Evolutionary conservation across 106 monocot species (phyloP).

Genomic region (Phalaenopsis equestris): DNA sequence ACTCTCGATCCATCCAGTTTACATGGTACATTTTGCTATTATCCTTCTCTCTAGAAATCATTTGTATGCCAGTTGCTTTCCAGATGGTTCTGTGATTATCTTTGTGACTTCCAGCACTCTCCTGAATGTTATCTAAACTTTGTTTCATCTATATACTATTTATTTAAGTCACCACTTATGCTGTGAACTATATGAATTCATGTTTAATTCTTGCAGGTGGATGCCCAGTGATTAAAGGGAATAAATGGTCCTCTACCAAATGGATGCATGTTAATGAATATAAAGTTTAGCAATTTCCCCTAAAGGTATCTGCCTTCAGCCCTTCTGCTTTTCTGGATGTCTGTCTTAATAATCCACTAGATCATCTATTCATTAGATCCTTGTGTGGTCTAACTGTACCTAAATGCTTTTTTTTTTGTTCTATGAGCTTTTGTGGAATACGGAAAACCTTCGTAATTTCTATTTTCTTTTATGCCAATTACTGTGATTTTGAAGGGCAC

Average conservation of each 20-base stretch:
- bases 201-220: slow-evolving; percentile 21
- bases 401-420: too few species aligned
- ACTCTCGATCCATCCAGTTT: slow-evolving; percentile 47
- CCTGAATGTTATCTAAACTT: too few species aligned
- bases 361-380: too few species aligned
- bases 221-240: slow-evolving; percentile 39
- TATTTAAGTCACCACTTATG: not conserved
- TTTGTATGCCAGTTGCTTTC: not conserved
- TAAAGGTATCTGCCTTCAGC: not conserved
- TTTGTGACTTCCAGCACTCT: too few species aligned
- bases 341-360: too few species aligned
- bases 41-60: not conserved
- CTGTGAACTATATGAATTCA: not conserved
- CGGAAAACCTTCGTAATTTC: too few species aligned
- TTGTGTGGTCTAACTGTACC: too few species aligned
- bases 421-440: too few species aligned
- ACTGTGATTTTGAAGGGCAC: too few species aligned
- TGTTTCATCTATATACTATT: not conserved
- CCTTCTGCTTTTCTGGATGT: not conserved
- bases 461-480: too few species aligned
- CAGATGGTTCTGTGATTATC: not conserved
- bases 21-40: slow-evolving; percentile 25
- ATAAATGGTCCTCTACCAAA: slow-evolving; percentile 50
- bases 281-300: slow-evolving; percentile 16
- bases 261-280: slow-evolving; percentile 48